Evolutionary conservation across 495 filamentous ascomycete genomes (phyloP).

Genomic region (Jackrogersella minutella): DNA sequence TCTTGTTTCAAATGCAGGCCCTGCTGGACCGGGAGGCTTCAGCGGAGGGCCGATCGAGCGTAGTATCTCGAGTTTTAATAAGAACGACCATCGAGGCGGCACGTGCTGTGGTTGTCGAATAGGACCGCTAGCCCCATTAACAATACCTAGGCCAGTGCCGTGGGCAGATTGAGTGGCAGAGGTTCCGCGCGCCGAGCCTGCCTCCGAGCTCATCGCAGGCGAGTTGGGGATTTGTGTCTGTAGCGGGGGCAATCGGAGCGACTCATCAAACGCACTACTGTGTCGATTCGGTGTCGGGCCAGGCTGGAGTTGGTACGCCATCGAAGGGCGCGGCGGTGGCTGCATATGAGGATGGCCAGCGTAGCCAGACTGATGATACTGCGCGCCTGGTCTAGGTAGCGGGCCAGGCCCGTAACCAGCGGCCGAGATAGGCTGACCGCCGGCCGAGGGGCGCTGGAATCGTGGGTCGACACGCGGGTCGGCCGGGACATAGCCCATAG

Average conservation of each 20-base stretch:
- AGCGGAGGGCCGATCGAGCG: constrained; percentile 55
- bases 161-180: constrained; percentile 12
- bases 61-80: constrained; percentile 46
- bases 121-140: constrained; percentile 11
- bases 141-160: constrained; percentile 24
- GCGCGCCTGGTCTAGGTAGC: constrained; percentile 33
- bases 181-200: constrained; percentile 14
- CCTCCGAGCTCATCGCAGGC: constrained; percentile 26
- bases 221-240: constrained; percentile 54
- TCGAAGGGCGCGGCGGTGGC: constrained; percentile 35
- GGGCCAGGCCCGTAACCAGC: constrained; percentile 33
- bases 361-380: constrained; percentile 26
- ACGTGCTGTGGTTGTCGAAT: constrained; percentile 18
- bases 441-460: constrained; percentile 35
- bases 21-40: constrained; percentile 52
- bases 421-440: constrained; percentile 32
- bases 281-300: constrained; percentile 26
- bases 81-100: constrained; percentile 35
- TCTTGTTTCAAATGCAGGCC: constrained; percentile 58
- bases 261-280: constrained; percentile 49
- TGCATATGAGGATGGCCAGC: constrained; percentile 43
- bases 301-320: constrained; percentile 32
- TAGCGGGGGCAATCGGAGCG: constrained; percentile 66
- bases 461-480: constrained; percentile 37
- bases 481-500: constrained; percentile 35